Percentiles rank a stretch among this genome's conserved stretches.
These are phyloP conservation scores for Euphorbia tirucalli DNA, from an alignment of 345 rosid species.

Conservation along the genomic window DNA sequence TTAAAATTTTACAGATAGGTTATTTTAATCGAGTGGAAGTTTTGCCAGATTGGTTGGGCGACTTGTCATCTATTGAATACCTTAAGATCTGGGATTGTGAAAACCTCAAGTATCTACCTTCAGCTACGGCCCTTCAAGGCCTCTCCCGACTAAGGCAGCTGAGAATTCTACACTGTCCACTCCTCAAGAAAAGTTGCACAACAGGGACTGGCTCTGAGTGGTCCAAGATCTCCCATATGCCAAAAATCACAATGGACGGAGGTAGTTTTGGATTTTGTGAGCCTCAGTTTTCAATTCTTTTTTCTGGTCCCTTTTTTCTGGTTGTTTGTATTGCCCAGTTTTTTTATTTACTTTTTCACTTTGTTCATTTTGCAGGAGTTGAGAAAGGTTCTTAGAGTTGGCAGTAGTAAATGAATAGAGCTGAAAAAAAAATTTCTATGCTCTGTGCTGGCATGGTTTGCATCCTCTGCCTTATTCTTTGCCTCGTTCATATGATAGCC, in stretches of 20 bases:
- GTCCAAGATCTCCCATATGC: slow-evolving; percentile 4
- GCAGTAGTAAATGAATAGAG: too few relatives aligned
- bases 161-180: not conserved
- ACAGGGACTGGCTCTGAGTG: not conserved
- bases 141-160: not conserved
- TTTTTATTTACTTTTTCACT: too few relatives aligned
- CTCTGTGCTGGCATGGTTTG: too few relatives aligned
- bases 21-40: not conserved
- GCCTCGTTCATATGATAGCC: too few relatives aligned
- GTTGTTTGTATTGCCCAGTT: too few relatives aligned
- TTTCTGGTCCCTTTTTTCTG: not conserved
- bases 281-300: not conserved
- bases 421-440: too few relatives aligned
- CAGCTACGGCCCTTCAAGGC: not conserved
- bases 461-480: too few relatives aligned
- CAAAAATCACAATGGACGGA: not conserved
- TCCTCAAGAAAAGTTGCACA: not conserved
- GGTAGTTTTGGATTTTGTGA: not conserved
- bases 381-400: too few relatives aligned
- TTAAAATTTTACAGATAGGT: not conserved
- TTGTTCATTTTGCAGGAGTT: too few relatives aligned
- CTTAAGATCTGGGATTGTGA: not conserved
- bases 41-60: slow-evolving; percentile 15
- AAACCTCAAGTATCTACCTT: not conserved
- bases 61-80: slow-evolving; percentile 5